Evolutionary conservation across 2,329 filamentous ascomycete genomes (phyloP), one percentile per base, ranked within the genome.

Genomic region (Cercospora sp.): DNA sequence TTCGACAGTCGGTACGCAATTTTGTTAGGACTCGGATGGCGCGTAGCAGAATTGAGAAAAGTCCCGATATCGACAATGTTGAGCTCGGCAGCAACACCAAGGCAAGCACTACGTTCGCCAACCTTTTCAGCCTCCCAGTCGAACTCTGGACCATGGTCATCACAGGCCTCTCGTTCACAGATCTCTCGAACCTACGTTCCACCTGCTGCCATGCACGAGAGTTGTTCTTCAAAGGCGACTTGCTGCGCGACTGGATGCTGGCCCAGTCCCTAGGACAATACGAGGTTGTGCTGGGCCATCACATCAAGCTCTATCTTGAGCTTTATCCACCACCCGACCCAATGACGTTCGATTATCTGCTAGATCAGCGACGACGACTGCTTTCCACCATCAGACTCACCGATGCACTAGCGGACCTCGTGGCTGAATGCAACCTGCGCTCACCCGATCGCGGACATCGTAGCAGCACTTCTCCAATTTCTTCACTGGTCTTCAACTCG

Each of bases 261-360:
- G 28, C 33, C 13, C 42, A 42, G 8, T 20, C 13, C 16, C 31
- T 63, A 31, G 60, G 18, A 31, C 26, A 18, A 12, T 28, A 63
- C 48, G 60, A 53, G 42, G 30, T 3, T 42, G 53, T 33, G 12
- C 48, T n/a, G 8, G 59, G 60, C 33, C 45, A 62, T 40, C 33
- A 59, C 26, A n/a, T 67, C 10, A 42, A 31, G 31, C 31, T 68
- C n/a, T 64, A 65, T 30, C n/a, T 61, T 5, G n/a, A 58, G 20
- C 57, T 68, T 7, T 68, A 68, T 30, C 66, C 66, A 18, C 61
- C 66, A 7, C 62, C 66, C 1, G 13, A 58, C 26, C 55, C 61
- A 10, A 28, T 64, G 13, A 62, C 66, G 7, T 26, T 64, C 16
- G 58, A 58, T 2, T 68, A 68, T 20, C 42, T 68, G 6, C 12